phyloP scores from a whole-genome alignment of 129 eudicot species.

The Apium graveolens region DNA sequence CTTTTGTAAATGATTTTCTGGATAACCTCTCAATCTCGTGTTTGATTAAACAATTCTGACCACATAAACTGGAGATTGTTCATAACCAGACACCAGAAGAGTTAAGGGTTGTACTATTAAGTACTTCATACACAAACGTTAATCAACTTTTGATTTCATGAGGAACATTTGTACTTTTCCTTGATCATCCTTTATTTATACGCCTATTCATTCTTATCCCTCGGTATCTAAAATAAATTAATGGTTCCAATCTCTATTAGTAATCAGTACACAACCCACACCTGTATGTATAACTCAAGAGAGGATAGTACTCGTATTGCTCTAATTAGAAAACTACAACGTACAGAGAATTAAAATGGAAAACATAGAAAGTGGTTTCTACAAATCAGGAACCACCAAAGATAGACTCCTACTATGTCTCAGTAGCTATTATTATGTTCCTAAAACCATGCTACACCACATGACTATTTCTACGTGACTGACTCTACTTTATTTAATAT shows the following conservation, averaged over 20 bases:
- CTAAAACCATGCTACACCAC: too few species aligned
- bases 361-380: too few species aligned
- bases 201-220: background rate
- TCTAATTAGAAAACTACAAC: too few species aligned
- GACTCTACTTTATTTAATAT: too few species aligned
- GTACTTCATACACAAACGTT: background rate
- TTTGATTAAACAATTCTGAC: background rate
- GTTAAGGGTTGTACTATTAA: background rate
- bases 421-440: too few species aligned
- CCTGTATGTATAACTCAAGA: too few species aligned
- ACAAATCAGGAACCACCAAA: too few species aligned
- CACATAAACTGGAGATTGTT: background rate
- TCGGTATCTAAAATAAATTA: background rate
- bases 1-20: background rate
- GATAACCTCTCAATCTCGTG: background rate
- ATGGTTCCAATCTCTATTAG: background rate
- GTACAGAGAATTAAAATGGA: too few species aligned
- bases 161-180: background rate
- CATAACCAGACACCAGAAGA: background rate
- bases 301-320: too few species aligned
- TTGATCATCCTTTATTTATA: background rate
- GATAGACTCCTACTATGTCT: too few species aligned
- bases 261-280: too few species aligned
- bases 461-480: too few species aligned
- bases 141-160: background rate